Base-by-base conservation (phyloP, 495 filamentous ascomycete genomes). In the Delitschia confertaspora region DNA sequence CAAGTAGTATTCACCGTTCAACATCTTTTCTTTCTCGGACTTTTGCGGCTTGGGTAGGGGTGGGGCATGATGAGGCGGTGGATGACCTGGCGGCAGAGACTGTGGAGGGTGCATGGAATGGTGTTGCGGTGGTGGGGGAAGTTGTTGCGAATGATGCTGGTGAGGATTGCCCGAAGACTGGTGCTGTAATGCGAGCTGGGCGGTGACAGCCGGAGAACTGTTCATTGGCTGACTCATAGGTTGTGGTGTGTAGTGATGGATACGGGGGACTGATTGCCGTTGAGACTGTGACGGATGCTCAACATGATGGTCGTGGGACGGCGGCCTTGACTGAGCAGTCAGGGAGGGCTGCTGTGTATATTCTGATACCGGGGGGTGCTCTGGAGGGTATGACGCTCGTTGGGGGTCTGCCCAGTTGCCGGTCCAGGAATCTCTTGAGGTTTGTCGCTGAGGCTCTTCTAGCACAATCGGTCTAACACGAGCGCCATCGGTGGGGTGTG, bases 21-120 rank as follows among this genome's bases (percentile, higher is more conserved):
- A 70, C 91, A 98, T 98, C 63, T 94, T 91, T 34, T 94, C 86
- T 61, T 91, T 95, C 60, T 95, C 85, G 0, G 80, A 82, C 38
- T 47, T 43, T 10, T 51, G 23, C 75, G 63, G 45, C 50, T 35
- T 61, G 49, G 66, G 60, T 17, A 60, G 57, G 43, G 62, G 51
- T 8, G 65, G 51, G n/a, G 34, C 34, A 17, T 41, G 44, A 18
- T 47, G 42, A 13, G 40, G 10, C 8, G 47, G 47, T 4, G 53
- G 48, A n/a, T 36, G 52, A n/a, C 31, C 38, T 2, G 38, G 38
- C 9, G 47, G 16, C 4, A 10, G n/a, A 21, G 33, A 10, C 11
- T 38, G 38, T 6, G 38, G 14, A 10, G 19, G 34, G 20, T 40
- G 44, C 11, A 26, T 33, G n/a, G n/a, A n/a, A n/a, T n/a, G n/a